Evolutionary conservation across 2,329 filamentous ascomycete genomes (phyloP).

Genomic region (Cladosporium sp.): DNA sequence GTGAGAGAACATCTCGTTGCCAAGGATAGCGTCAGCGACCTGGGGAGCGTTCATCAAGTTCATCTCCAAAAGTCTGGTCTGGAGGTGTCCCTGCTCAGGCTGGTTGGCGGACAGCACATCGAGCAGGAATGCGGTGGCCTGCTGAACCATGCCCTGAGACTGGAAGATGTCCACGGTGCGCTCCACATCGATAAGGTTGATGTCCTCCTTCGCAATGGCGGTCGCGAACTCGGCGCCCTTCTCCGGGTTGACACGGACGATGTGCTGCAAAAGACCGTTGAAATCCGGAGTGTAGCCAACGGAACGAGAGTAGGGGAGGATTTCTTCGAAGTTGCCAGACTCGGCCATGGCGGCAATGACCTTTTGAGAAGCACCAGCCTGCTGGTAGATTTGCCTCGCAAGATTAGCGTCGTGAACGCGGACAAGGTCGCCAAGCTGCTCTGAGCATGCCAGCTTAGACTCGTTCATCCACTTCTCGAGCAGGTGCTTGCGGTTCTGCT

Average conservation of each 20-base stretch:
- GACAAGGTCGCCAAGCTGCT: slow-evolving; percentile 92
- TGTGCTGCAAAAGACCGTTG: slow-evolving; percentile 84
- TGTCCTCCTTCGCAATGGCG: slow-evolving; percentile 83
- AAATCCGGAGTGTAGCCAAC: slow-evolving; percentile 92
- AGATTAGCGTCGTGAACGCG: slow-evolving; percentile 83
- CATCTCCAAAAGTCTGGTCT: slow-evolving; percentile 96
- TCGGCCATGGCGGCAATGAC: slow-evolving; percentile 93
- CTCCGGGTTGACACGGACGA: slow-evolving; percentile 74
- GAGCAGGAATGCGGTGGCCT: slow-evolving; percentile 94
- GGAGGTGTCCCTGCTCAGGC: slow-evolving; percentile 86
- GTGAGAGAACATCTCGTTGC: slow-evolving; percentile 97
- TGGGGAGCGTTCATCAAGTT: slow-evolving; percentile 94
- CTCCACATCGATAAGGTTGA: slow-evolving; percentile 84
- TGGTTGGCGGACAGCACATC: slow-evolving; percentile 94
- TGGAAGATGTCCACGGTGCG: slow-evolving; percentile 97
- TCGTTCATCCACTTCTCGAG: slow-evolving; percentile 98
- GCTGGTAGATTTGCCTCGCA: slow-evolving; percentile 82
- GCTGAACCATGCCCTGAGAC: slow-evolving; percentile 94
- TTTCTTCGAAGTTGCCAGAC: slow-evolving; percentile 94
- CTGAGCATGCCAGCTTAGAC: slow-evolving; percentile 91
- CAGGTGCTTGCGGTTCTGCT: slow-evolving; percentile 90
- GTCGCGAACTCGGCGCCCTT: slow-evolving; percentile 93
- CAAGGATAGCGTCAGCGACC: slow-evolving; percentile 94
- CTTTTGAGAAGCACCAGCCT: slow-evolving; percentile 87
- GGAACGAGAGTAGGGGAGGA: slow-evolving; percentile 82